Percentiles rank a stretch among this genome's conserved stretches.
Conservation (phyloP, 2,329 filamentous ascomycete genomes). For the Colletotrichum orchidophilum region DNA sequence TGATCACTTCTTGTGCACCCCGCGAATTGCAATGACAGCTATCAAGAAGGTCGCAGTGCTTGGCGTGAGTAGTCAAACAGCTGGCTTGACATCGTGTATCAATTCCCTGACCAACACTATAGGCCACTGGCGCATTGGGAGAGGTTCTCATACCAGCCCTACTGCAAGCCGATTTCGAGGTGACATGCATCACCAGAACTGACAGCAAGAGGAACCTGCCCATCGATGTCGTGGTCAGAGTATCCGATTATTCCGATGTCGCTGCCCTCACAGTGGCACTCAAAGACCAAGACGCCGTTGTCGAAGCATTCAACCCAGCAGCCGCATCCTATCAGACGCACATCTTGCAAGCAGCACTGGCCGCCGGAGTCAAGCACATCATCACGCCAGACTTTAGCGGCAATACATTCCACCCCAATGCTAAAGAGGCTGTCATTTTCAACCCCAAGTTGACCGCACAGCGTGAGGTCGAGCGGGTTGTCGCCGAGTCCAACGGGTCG, state of each 20-base stretch:
- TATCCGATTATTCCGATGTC: constrained; percentile 57
- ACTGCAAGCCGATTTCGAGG: not conserved
- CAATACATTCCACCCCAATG: constrained; percentile 35
- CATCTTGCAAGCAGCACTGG: constrained; percentile 34
- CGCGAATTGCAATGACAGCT: not conserved
- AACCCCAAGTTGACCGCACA: constrained; percentile 34
- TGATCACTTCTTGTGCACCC: too few relatives aligned
- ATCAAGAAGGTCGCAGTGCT: constrained; percentile 7
- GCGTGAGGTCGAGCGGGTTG: constrained; percentile 36
- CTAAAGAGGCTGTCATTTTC: constrained; percentile 30
- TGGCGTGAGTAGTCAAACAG: constrained; percentile 14
- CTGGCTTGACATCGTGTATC: not conserved
- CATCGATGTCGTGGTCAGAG: constrained; percentile 45
- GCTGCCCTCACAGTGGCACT: constrained; percentile 41
- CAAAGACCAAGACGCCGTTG: constrained; percentile 43
- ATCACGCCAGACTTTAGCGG: constrained; percentile 38
- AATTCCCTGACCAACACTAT: not conserved
- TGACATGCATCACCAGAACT: not conserved
- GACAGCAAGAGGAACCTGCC: constrained; percentile 34
- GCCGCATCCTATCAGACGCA: constrained; percentile 33
- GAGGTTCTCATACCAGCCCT: constrained; percentile 8
- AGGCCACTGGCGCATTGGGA: constrained; percentile 10
- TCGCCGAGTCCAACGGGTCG: not conserved
- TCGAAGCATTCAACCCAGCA: constrained; percentile 41
- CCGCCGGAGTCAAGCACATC: constrained; percentile 33